Conservation (phyloP, 352 stramenopile species). For the Pythium aristosporum region DNA sequence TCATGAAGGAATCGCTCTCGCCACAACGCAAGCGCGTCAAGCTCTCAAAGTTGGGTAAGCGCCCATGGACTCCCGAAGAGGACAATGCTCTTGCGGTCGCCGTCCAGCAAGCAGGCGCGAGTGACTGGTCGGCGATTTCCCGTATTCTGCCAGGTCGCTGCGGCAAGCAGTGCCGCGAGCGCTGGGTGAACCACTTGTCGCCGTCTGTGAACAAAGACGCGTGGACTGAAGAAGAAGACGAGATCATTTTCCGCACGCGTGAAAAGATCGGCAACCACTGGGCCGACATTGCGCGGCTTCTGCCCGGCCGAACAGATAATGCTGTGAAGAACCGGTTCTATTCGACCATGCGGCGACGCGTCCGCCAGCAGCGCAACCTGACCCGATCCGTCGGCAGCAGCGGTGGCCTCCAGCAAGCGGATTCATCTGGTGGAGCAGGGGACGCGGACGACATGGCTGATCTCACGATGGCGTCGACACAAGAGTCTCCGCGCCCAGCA, state of each 20-base stretch:
- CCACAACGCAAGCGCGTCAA: constrained; percentile 66
- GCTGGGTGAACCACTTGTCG: constrained; percentile 97
- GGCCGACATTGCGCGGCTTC: constrained; percentile 95
- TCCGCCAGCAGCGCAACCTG: constrained; percentile 51
- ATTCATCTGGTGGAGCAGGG: background rate
- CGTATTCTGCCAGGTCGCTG: constrained; percentile 90
- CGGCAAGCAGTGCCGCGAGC: constrained; percentile 96
- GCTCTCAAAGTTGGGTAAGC: constrained; percentile 63
- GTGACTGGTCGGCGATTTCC: constrained; percentile 94
- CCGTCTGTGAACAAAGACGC: constrained; percentile 93
- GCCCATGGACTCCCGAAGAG: constrained; percentile 61
- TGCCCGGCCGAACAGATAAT: constrained; percentile 95
- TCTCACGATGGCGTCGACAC: background rate
- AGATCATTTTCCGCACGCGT: constrained; percentile 75
- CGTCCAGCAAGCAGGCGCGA: constrained; percentile 54
- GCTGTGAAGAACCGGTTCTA: constrained; percentile 97
- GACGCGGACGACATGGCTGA: constrained; percentile 3
- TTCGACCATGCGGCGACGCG: constrained; percentile 70
- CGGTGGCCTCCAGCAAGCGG: background rate
- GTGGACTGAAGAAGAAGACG: constrained; percentile 93
- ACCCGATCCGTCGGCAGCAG: constrained; percentile 2
- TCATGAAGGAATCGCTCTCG: constrained; percentile 50
- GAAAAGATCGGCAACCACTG: constrained; percentile 94
- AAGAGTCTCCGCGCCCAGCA: constrained; percentile 18
- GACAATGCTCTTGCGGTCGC: constrained; percentile 54